Conservation (phyloP, 306 rosid genomes). For the Arachis hypogaea region DNA sequence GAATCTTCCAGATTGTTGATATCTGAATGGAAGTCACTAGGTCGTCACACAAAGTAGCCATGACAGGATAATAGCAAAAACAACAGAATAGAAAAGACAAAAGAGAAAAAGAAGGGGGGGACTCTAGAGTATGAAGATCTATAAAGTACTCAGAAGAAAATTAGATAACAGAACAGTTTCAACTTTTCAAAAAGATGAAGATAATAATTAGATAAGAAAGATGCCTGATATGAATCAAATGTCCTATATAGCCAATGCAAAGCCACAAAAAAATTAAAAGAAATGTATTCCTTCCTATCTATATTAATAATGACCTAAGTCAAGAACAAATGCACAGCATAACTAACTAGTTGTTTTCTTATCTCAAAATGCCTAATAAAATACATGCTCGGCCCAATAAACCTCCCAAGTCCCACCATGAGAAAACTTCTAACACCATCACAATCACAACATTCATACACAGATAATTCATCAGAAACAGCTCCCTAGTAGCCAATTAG, state of each 20-base stretch:
- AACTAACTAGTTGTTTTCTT: background rate
- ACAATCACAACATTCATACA: conserved; percentile 1
- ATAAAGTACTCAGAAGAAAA: conserved; percentile 27
- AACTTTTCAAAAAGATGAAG: conserved; percentile 22
- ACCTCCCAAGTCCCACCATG: conserved; percentile 19
- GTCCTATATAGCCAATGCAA: conserved; percentile 18
- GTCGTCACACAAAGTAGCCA: conserved; percentile 40
- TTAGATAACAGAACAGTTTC: conserved; percentile 34
- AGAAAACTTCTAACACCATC: background rate
- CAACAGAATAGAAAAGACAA: background rate
- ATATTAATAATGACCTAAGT: conserved; percentile 12
- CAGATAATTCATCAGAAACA: background rate
- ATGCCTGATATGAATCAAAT: conserved; percentile 3
- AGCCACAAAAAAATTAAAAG: background rate
- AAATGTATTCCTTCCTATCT: background rate
- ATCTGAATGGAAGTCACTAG: conserved; percentile 58
- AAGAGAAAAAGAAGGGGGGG: background rate
- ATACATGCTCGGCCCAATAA: conserved; percentile 21
- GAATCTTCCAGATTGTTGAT: conserved; percentile 85
- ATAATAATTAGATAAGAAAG: conserved; percentile 12
- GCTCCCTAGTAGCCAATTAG: background rate
- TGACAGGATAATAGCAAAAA: background rate
- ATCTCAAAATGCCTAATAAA: too few species aligned
- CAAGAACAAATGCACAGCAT: background rate
- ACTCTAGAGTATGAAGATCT: conserved; percentile 8